Evolutionary conservation across 352 stramenopile species (phyloP).

Genomic region (Pythium rhizo-oryzae): DNA sequence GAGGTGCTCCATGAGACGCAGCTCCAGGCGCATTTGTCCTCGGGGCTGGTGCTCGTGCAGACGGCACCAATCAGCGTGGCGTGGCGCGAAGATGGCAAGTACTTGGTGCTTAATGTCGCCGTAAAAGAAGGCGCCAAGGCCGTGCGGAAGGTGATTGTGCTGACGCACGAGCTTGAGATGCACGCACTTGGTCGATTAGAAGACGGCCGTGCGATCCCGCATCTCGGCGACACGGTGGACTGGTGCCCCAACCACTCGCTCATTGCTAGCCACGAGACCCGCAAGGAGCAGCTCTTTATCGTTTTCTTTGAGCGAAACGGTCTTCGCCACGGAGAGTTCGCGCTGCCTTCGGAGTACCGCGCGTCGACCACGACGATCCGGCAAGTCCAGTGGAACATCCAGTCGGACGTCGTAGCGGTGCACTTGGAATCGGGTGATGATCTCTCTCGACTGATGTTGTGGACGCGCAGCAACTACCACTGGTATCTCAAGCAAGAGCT

Average conservation of each 20-base stretch:
- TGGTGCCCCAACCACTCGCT: constrained; percentile 82
- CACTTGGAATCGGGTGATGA: constrained; percentile 24
- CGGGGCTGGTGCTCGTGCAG: constrained; percentile 24
- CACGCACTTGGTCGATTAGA: constrained; percentile 72
- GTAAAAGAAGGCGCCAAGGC: constrained; percentile 3
- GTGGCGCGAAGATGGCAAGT: constrained; percentile 79
- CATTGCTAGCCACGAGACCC: constrained; percentile 61
- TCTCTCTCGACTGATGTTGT: constrained; percentile 58
- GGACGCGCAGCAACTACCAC: constrained; percentile 81
- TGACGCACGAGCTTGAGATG: constrained; percentile 57
- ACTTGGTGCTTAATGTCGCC: constrained; percentile 60
- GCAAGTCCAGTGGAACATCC: constrained; percentile 59
- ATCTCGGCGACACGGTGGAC: constrained; percentile 45
- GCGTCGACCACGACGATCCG: constrained; percentile 35
- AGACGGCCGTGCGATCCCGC: constrained; percentile 57
- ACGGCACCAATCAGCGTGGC: constrained; percentile 36
- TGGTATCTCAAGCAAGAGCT: constrained; percentile 86
- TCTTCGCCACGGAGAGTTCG: constrained; percentile 78
- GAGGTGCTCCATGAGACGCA: constrained; percentile 74
- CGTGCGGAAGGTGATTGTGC: constrained; percentile 54
- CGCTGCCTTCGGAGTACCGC: constrained; percentile 41
- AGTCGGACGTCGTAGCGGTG: constrained; percentile 74
- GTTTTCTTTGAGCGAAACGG: constrained; percentile 89
- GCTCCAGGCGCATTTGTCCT: constrained; percentile 38
- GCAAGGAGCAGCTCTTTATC: constrained; percentile 57